phyloP scores from a whole-genome alignment of 78 protist species.

The Fonticula alba region DNA sequence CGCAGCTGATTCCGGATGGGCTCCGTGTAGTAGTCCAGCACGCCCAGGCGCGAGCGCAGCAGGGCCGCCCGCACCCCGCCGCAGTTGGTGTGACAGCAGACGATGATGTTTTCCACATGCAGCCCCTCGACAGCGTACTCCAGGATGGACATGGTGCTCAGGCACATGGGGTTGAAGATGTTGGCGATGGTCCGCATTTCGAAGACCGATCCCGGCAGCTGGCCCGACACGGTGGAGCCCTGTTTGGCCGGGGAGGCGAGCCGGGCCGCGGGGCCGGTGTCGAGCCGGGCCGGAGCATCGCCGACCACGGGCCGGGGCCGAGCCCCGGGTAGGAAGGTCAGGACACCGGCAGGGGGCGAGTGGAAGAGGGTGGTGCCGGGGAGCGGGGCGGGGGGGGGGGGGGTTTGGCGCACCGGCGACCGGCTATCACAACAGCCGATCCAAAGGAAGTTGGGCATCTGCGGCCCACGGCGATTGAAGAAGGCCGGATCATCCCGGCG shows the following conservation, averaged over 20 bases:
- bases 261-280: too few relatives aligned
- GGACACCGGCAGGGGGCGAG: too few relatives aligned
- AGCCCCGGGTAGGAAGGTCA: too few relatives aligned
- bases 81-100: constrained; percentile 77
- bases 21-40: constrained; percentile 59
- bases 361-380: too few relatives aligned
- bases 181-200: constrained; percentile 79
- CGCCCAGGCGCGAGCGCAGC: constrained; percentile 16
- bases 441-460: constrained; percentile 62
- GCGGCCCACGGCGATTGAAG: constrained; percentile 12
- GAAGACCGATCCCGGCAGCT: constrained; percentile 54
- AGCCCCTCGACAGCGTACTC: constrained; percentile 65
- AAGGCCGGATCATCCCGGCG: constrained; percentile 43
- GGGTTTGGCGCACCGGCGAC: constrained; percentile 48
- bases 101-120: constrained; percentile 59
- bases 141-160: constrained; percentile 41
- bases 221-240: constrained; percentile 40
- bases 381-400: too few relatives aligned
- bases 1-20: constrained; percentile 58
- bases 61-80: constrained; percentile 51
- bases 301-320: too few relatives aligned
- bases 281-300: too few relatives aligned
- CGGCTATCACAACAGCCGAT: constrained; percentile 77
- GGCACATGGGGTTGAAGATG: constrained; percentile 43
- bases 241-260: too few relatives aligned